Conservation (phyloP, 768 basidiomycete genomes). For the Lyophyllum atratum region DNA sequence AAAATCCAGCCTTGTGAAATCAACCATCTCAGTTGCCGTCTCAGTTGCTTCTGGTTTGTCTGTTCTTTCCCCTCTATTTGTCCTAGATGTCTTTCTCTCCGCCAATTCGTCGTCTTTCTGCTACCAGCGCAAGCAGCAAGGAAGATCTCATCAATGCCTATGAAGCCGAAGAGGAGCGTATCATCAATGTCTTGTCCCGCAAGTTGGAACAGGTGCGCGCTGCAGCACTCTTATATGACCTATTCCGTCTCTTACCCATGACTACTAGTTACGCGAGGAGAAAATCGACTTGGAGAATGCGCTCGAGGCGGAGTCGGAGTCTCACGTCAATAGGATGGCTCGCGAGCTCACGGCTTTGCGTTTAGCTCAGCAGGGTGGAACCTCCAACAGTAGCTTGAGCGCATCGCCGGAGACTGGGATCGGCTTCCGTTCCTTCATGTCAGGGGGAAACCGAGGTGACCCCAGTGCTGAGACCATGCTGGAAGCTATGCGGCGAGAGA, state of each 20-base stretch:
- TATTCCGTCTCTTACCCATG: not conserved
- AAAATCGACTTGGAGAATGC: conserved; percentile 83
- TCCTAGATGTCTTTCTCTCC: conserved; percentile 47
- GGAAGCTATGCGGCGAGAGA: conserved; percentile 77
- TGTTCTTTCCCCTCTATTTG: not conserved
- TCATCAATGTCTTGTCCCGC: conserved; percentile 79
- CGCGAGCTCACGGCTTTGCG: conserved; percentile 70
- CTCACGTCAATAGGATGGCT: conserved; percentile 75
- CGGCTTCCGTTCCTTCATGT: conserved; percentile 30
- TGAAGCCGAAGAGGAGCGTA: conserved; percentile 88
- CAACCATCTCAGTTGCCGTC: conserved; percentile 4
- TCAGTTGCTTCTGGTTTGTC: not conserved
- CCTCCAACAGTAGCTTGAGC: conserved; percentile 24
- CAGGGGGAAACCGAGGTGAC: conserved; percentile 29
- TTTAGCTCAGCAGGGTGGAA: conserved; percentile 49
- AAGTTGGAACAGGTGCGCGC: conserved; percentile 77
- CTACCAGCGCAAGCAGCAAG: conserved; percentile 53
- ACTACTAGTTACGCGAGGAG: conserved; percentile 71
- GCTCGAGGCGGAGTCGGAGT: conserved; percentile 85
- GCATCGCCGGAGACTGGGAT: conserved; percentile 35
- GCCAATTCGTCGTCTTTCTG: conserved; percentile 60
- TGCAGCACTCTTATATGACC: not conserved
- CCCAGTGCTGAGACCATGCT: conserved; percentile 62
- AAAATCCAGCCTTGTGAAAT: conserved; percentile 18
- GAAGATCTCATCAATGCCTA: conserved; percentile 87